Base-by-base conservation (phyloP, 345 rosid species). In the Laguncularia racemosa region DNA sequence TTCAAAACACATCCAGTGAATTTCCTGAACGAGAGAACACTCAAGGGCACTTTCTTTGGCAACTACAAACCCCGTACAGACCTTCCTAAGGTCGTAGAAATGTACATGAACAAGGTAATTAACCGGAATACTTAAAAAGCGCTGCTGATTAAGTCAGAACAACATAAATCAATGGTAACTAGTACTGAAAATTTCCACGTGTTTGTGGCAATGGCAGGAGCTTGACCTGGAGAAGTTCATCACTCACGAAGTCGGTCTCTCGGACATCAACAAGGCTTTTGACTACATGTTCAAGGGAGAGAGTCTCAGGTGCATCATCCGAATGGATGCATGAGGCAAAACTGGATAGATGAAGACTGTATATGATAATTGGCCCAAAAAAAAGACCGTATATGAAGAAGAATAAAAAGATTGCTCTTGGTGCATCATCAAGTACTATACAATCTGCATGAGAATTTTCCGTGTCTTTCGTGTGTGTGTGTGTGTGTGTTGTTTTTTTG, bases 191-290 rank as follows among this genome's bases (percentile, higher is more conserved):
- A 33, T 33, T 4, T 33, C 40, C 28, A 51, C 4, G 3, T 6
- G 17, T 6, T 0, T 51, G 2, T 52, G 55, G 13, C 46, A 28
- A n/a, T 16, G 4, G 61, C 77, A 73, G 83, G 67, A 79, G 61
- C 75, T 74, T 20, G 83, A 76, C 48, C 65, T 76, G 52, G 77
- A 82, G 64, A 78, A 70, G 48, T 74, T 78, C 56, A 80, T 77
- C 46, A 73, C 83, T 3, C 91, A 84, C 16, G 56, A 57, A 28
- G 71, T 81, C 14, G 55, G 77, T 12, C 70, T 83, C 70, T 61
- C 78, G 1, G 75, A 80, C 44, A 80, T 80, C 69, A 83, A 81
- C 58, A 78, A 71, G 52, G 78, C 83, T 2, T 83, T 80, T 17
- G 84, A 83, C 13, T 60, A 53, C 53, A 80, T 80, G 89, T 50